Base-by-base conservation (phyloP, 2,329 filamentous ascomycete genomes). In the Aaosphaeria pasadenensis region DNA sequence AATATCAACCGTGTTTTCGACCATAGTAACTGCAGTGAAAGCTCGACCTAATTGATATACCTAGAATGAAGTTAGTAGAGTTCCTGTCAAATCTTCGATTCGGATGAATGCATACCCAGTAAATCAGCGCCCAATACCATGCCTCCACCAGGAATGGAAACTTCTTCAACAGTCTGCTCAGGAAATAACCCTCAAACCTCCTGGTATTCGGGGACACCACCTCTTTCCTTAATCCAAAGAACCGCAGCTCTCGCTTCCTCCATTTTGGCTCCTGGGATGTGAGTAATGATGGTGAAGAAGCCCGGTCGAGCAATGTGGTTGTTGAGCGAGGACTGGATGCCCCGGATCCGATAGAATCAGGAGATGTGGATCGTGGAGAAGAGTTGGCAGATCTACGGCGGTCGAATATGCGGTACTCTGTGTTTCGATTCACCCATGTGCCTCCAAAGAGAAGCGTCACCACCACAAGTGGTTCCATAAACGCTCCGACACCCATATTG, bases 71-170 rank as follows among this genome's bases (percentile, higher is more conserved):
- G 39, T 40, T 28, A n/a, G 33, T 36, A 36, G 33, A 36, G 33
- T 2, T 24, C 13, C 39, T 28, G 39, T 13, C 9, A 40, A 40
- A 11, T 9, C 39, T 3, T 9, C 3, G 33, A 9, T n/a, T 36
- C 9, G 2, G n/a, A 40, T 11, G 39, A 28, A 9, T 30, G 63
- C 79, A 58, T 77, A 88, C 86, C 85, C 86, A 89, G 72, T 89
- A 89, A 44, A 89, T 84, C 53, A 88, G 71, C 3, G 83, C 82
- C 86, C 86, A 89, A 59, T 89, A 89, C 85, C 86, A 89, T 38
- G 81, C 85, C 68, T 90, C 87, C 1, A 84, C 83, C 30, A 89
- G 67, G 62, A 90, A 90, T 0, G 87, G 87, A 55, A 88, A 82
- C 60, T 81, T 85, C 48, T 76, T 76, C 11, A 89, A 75, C 33